Evolutionary conservation across 1,284 basidiomycete genomes (phyloP), one percentile per base, ranked within the genome.

Genomic region (Sporisorium exsertum): DNA sequence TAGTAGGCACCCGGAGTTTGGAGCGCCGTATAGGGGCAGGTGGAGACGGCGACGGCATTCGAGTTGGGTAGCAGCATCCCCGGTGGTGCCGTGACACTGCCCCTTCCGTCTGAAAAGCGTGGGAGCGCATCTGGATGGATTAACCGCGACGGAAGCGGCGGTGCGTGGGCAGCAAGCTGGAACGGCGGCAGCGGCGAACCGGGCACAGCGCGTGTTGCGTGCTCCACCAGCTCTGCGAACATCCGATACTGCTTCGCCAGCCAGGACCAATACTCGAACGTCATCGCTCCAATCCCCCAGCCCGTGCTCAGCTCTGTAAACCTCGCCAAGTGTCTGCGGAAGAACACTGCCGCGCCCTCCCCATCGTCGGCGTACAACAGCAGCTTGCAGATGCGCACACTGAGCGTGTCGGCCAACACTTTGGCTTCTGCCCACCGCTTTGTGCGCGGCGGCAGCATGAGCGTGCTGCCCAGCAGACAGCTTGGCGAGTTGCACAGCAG

Each of bases 341-440:
- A 92, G 68, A 95, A 92, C 0, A 74, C 73, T 0, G 93, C 92
- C 1, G 93, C 89, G 0, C 91, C 87, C 33, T 93, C 90, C 1
- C 58, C 71, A 69, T 95, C 93, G 72, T 91, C 91, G 74, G 93
- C 92, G 86, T 98, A 98, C 7, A 98, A 88, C 81, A 93, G 92
- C 5, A 97, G 87, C 51, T 78, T 81, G 42, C 66, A 64, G 16
- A 84, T 78, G 6, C 81, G 69, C 8, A 85, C 33, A 42, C 61
- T 66, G 10, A 85, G 65, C 16, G 81, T 81, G 33, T 99, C 96
- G 0, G 93, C 93, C 2, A 99, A 88, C 2, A 98, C 96, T 83
- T 97, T 97, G 1, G 95, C 96, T 86, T 99, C 96, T 4, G 96
- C 95, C 95, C 96, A 98, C 32, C 96, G 89, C 85, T 98, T 98